Base-by-base conservation (phyloP, 2,329 filamentous ascomycete species). In the Metarhizium anisopliae region DNA sequence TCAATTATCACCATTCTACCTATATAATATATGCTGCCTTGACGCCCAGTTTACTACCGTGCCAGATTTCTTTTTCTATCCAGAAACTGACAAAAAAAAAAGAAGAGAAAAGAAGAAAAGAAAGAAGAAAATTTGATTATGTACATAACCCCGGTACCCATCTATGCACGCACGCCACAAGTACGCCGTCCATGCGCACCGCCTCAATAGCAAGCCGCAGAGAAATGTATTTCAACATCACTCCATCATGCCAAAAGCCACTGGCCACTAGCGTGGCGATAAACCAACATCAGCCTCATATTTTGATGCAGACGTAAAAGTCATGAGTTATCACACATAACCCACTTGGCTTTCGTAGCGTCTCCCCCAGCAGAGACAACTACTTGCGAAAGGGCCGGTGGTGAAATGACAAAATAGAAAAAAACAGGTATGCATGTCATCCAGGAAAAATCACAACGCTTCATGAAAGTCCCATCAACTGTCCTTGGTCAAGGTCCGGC, bases 271-370 rank as follows among this genome's bases (percentile, higher is more conserved):
- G 54, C 54, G 52, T 50, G 55, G 57, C 51, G 47, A 43, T 51
- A 51, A 54, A 38, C 53, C 51, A 55, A 53, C 45, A 47, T 50
- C 38, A 20, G 20, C 53, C 18, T 42, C 50, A 47, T 45, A 45
- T 25, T 30, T 52, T 16, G 32, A 60, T 52, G 54, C 54, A 61
- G 59, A 53, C 59, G 54, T 62, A 49, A 57, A 54, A 55, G 57
- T 61, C 60, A 54, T 61, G 38, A 61, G 47, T 51, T 43, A 43
- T 59, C 55, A 54, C 47, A 59, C 54, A 38, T 10, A 32, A 47
- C 20, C 38, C 47, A 30, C 36, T 35, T 18, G 14, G 38, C 45
- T 14, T 40, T 36, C 30, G 47, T 29, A 8, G 16, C 13, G 6
- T 18, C 45, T 4, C 30, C 6, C 25, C 2, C 13, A 29, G 20